Evolutionary conservation across 2,329 filamentous ascomycete genomes (phyloP), one percentile per base, ranked within the genome.

Genomic region (Periconia sp.): DNA sequence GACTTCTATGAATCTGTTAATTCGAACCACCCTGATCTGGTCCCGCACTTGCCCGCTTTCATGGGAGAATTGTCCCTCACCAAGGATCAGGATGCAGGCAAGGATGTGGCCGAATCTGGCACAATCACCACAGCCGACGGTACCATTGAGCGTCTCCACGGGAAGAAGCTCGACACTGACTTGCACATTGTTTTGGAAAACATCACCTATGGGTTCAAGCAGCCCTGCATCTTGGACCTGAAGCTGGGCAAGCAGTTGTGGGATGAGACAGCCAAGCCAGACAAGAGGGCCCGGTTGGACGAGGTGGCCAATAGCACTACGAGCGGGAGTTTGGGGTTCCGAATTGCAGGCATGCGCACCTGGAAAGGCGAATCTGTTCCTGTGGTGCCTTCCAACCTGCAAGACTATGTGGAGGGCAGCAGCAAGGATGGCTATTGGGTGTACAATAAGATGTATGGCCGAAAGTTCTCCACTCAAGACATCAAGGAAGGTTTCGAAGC

Each of bases 181-280:
- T 81, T 85, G 50, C 90, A 90, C 2, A 87, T 97, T 17, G 92
- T 96, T 13, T 79, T 97, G 27, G 89, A 92, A 69, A 97, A 97
- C 70, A 84, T 90, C 7, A 87, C 91, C 0, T 82, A 84, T 59
- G 91, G 91, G 1, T 97, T 92, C 78, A 84, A 83, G 65, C 83
- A 85, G 54, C 91, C 94, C 7, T 97, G 96, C 64, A 91, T 99
- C 8, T 79, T 99, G 53, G 94, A 99, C 69, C 84, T 96, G 60
- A 99, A 99, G 77, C 84, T 99, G 18, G 94, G 94, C 42, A 82
- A 86, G 47, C 84, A 90, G 31, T 77, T 99, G 6, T 97, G 92
- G 88, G 93, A 90, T 14, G 90, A 96, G 37, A 79, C 79, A 56
- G 83, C 86, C 3, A 79, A 80, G 20, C 73, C 77, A 1, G 79